A percentile compares a stretch with the other conserved stretches of the same genome.
Evolutionary conservation across 1,284 basidiomycete genomes (phyloP).

Genomic region (Melampsora larici-populina): DNA sequence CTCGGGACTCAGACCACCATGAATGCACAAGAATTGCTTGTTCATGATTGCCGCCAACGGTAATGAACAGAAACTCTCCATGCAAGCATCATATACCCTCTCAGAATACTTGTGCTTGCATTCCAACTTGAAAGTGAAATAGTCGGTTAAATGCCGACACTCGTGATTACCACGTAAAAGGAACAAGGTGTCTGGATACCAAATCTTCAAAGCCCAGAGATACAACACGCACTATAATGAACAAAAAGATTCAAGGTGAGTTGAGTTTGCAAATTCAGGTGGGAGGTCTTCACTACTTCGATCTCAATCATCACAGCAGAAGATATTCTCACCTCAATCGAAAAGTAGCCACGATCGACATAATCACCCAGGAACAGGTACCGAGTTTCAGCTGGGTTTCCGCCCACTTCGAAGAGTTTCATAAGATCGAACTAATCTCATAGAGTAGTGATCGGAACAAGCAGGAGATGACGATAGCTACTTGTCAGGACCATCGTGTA

Average conservation of each 20-base stretch:
- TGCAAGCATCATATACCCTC: constrained; percentile 81
- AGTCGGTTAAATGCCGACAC: constrained; percentile 91
- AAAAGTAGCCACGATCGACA: constrained; percentile 93
- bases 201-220: constrained; percentile 87
- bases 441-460: constrained; percentile 13
- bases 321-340: constrained; percentile 68
- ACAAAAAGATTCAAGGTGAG: constrained; percentile 46
- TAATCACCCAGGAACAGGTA: constrained; percentile 98
- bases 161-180: constrained; percentile 96
- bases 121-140: constrained; percentile 95
- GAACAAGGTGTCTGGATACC: constrained; percentile 83
- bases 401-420: constrained; percentile 96
- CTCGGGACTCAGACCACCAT: constrained; percentile 86
- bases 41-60: constrained; percentile 93
- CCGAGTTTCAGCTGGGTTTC: constrained; percentile 79
- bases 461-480: constrained; percentile 30
- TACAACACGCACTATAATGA: constrained; percentile 75
- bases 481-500: too few species aligned
- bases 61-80: constrained; percentile 87
- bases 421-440: constrained; percentile 80
- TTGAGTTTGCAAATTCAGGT: constrained; percentile 13
- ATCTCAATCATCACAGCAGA: constrained; percentile 46
- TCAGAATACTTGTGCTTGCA: constrained; percentile 94
- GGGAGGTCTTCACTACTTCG: constrained; percentile 9
- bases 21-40: constrained; percentile 94